phyloP scores from a whole-genome alignment of 176 grass and related monocot genomes.

The Carex kokanica region DNA sequence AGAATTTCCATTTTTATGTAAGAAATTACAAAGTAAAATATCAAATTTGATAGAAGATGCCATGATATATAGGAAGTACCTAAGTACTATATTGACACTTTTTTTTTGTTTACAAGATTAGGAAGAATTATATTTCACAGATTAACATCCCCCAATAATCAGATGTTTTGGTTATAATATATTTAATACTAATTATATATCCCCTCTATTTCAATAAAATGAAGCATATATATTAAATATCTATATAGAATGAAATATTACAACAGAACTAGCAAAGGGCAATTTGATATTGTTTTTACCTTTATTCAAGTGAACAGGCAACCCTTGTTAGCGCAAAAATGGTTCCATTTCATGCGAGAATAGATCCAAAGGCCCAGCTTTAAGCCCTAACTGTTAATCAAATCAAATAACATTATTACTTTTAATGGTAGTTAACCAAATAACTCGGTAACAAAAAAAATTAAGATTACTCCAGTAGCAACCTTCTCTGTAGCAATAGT shows the following conservation, averaged over 20 bases:
- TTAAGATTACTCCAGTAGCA: neutral
- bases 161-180: too few relatives aligned
- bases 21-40: too few relatives aligned
- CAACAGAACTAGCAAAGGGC: neutral
- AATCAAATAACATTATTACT: neutral
- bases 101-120: too few relatives aligned
- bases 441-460: neutral
- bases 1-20: too few relatives aligned
- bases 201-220: conserved; percentile 40
- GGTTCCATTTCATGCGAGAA: conserved; percentile 97
- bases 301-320: conserved; percentile 89
- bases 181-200: conserved; percentile 58
- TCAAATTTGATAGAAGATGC: too few relatives aligned
- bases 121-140: too few relatives aligned
- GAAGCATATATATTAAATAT: neutral
- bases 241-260: neutral
- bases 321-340: conserved; percentile 78
- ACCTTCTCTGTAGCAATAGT: conserved; percentile 64
- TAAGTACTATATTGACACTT: too few relatives aligned
- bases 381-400: conserved; percentile 62
- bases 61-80: too few relatives aligned
- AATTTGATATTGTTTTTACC: conserved; percentile 29
- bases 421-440: neutral
- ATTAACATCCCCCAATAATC: too few relatives aligned
- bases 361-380: conserved; percentile 88